Percentiles rank a stretch among this genome's conserved stretches.
phyloP scores from a whole-genome alignment of 2,329 filamentous ascomycete genomes.

The Stromatinia cepivora region DNA sequence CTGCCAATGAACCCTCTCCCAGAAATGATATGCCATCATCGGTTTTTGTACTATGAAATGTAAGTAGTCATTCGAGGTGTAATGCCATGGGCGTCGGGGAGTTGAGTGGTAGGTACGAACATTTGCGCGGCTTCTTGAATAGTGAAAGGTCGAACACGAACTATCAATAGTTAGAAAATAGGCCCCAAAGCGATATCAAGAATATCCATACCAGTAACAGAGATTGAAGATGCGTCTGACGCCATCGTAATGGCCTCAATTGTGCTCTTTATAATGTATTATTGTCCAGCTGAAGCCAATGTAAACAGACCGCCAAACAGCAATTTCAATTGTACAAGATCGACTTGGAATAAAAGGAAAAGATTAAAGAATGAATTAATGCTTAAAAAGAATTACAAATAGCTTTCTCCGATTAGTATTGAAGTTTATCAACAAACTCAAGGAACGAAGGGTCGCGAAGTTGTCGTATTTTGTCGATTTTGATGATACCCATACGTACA shows the following conservation, averaged over 20 bases:
- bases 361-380: background rate
- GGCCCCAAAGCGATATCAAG: background rate
- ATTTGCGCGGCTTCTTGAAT: conserved; percentile 95
- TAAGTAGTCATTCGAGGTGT: conserved; percentile 25
- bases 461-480: conserved; percentile 1
- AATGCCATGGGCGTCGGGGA: no score
- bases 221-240: conserved; percentile 42
- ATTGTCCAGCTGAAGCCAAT: background rate
- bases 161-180: conserved; percentile 43
- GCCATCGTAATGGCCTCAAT: conserved; percentile 9
- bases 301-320: conserved; percentile 17
- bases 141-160: conserved; percentile 70
- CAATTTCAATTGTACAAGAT: background rate
- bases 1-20: conserved; percentile 95
- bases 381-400: background rate
- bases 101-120: conserved; percentile 44
- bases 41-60: conserved; percentile 46
- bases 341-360: background rate
- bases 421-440: background rate
- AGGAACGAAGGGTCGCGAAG: conserved; percentile 3
- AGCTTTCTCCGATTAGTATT: background rate
- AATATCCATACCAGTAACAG: conserved; percentile 40
- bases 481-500: background rate
- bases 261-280: conserved; percentile 2
- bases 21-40: conserved; percentile 91